Conservation (phyloP, 306 rosid species). For the Castanea mollissima region DNA sequence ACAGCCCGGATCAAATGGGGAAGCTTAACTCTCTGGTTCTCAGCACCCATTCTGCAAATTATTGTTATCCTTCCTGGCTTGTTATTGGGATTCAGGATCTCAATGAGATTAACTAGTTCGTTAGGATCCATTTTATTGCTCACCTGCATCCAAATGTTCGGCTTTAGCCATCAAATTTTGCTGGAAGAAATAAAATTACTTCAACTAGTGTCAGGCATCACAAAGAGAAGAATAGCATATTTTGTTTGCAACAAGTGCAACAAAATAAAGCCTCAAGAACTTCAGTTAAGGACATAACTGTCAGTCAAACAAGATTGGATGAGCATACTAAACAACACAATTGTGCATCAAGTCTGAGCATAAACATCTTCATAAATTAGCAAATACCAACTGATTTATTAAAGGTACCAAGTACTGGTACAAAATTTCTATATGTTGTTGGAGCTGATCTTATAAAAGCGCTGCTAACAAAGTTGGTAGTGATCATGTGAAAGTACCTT, state of each 20-base stretch:
- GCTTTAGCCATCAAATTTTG: constrained; percentile 8
- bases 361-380: background rate
- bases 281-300: background rate
- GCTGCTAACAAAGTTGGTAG: no score
- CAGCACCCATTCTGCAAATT: constrained; percentile 77
- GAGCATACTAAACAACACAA: background rate
- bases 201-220: background rate
- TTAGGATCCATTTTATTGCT: constrained; percentile 82
- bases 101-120: constrained; percentile 60
- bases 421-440: no score
- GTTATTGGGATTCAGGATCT: constrained; percentile 65
- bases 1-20: constrained; percentile 80
- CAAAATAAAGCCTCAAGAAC: background rate
- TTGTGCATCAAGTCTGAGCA: background rate
- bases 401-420: no score
- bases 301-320: background rate
- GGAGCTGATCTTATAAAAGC: no score
- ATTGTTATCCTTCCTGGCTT: constrained; percentile 70
- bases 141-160: constrained; percentile 41
- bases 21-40: constrained; percentile 68
- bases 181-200: background rate
- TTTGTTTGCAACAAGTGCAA: background rate
- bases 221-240: background rate
- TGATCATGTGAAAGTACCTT: no score
- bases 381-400: background rate